Evolutionary conservation across 2,329 filamentous ascomycete genomes (phyloP).

Genomic region (Sordariomycetes sp.): DNA sequence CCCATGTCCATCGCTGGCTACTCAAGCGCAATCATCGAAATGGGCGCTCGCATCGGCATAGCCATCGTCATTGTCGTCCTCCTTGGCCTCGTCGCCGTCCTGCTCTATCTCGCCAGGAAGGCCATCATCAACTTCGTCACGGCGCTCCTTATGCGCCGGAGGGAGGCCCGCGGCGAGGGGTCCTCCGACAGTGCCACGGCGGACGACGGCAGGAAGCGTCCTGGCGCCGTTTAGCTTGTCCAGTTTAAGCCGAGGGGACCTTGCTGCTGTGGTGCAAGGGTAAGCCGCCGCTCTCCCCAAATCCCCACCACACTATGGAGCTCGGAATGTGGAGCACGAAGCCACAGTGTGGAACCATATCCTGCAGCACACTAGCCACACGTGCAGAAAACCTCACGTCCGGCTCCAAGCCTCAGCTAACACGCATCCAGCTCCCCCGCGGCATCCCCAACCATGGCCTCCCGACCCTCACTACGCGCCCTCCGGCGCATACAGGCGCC

Average conservation of each 20-base stretch:
- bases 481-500: conserved; percentile 3
- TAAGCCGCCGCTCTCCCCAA: background rate
- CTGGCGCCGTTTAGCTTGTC: background rate
- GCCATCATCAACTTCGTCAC: conserved; percentile 18
- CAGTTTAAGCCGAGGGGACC: background rate
- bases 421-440: background rate
- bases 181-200: background rate
- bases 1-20: background rate
- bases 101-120: conserved; percentile 18
- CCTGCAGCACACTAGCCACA: background rate
- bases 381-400: background rate
- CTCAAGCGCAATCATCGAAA: conserved; percentile 10
- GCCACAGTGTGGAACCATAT: background rate
- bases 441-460: conserved; percentile 1
- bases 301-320: background rate
- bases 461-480: conserved; percentile 6
- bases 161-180: background rate
- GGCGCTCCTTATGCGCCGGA: conserved; percentile 12
- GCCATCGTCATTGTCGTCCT: conserved; percentile 21
- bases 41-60: conserved; percentile 16
- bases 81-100: conserved; percentile 14
- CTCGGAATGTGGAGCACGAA: background rate
- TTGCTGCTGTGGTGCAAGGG: background rate
- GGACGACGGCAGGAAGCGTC: background rate
- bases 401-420: background rate